Conservation (phyloP, 192 early-diverging fungal species). For the Podila horticola region DNA sequence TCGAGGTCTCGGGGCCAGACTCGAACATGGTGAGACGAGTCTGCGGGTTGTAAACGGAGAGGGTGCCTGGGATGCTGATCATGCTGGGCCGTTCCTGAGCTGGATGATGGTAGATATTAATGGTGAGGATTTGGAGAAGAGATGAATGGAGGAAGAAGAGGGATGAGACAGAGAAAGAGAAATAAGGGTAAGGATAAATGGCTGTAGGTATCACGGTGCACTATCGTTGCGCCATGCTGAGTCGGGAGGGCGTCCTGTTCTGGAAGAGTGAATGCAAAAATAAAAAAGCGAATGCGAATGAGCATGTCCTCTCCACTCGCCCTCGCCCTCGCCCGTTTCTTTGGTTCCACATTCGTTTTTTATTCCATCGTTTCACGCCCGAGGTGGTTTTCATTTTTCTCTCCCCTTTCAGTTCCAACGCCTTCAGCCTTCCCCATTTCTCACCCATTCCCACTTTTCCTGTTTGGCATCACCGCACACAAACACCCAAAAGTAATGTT, state of each 20-base stretch:
- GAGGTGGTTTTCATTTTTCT: background rate
- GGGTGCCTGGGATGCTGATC: conserved; percentile 51
- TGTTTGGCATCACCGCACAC: background rate
- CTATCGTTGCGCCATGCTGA: background rate
- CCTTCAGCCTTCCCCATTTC: background rate
- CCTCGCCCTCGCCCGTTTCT: background rate
- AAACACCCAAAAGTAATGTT: conserved; percentile 20
- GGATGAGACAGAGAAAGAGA: too few species aligned
- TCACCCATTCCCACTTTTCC: background rate
- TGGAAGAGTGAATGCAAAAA: too few species aligned
- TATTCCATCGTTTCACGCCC: background rate
- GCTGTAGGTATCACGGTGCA: too few species aligned
- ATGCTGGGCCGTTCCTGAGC: background rate
- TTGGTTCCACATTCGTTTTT: background rate
- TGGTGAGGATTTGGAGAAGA: background rate
- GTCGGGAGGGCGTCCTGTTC: background rate
- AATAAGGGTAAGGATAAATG: too few species aligned
- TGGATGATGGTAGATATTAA: background rate
- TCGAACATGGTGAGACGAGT: conserved; percentile 57
- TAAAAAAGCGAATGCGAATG: too few species aligned
- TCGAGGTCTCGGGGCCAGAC: conserved; percentile 30
- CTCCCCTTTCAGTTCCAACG: background rate
- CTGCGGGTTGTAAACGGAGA: conserved; percentile 53
- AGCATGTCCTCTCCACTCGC: too few species aligned
- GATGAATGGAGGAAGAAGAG: background rate